These are phyloP conservation scores for Rhodotorula diobovata DNA, from an alignment of 768 basidiomycete genomes.

Conservation along the genomic window DNA sequence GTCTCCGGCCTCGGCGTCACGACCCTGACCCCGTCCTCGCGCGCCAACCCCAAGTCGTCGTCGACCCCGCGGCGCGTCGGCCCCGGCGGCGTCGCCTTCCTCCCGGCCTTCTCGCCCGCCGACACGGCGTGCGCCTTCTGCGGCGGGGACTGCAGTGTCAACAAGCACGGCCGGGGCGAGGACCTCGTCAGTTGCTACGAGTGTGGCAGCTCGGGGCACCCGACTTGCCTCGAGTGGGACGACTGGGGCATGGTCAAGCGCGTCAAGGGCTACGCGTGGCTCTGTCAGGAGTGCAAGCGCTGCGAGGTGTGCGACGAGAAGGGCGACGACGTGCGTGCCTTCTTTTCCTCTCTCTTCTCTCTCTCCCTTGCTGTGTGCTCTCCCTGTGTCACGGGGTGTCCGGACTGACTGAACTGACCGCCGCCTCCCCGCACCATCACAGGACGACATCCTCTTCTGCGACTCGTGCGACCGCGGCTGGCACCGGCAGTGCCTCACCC, in stretches of 20 bases:
- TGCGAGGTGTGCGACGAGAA: slow-evolving; percentile 82
- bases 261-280: slow-evolving; percentile 74
- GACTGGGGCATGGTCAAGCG: slow-evolving; percentile 53
- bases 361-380: not conserved
- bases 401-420: not conserved
- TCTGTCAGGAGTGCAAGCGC: slow-evolving; percentile 83
- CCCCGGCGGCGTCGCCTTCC: slow-evolving; percentile 38
- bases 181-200: slow-evolving; percentile 70
- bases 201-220: slow-evolving; percentile 83
- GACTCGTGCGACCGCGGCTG: slow-evolving; percentile 93
- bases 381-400: not conserved
- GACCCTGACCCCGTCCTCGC: slow-evolving; percentile 8
- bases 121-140: slow-evolving; percentile 77
- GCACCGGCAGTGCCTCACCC: slow-evolving; percentile 75
- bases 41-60: slow-evolving; percentile 19
- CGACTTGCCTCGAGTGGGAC: slow-evolving; percentile 69
- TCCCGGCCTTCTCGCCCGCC: slow-evolving; percentile 43
- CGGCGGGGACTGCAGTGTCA: slow-evolving; percentile 59
- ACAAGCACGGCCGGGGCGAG: slow-evolving; percentile 60
- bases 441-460: slow-evolving; percentile 82
- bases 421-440: slow-evolving; percentile 15
- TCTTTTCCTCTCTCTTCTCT: not conserved
- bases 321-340: slow-evolving; percentile 73
- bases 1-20: not conserved
- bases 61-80: slow-evolving; percentile 26